Percentiles rank a stretch among this genome's conserved stretches.
phyloP scores from a whole-genome alignment of 306 rosid genomes.

The Trichosanthes cucumerina region DNA sequence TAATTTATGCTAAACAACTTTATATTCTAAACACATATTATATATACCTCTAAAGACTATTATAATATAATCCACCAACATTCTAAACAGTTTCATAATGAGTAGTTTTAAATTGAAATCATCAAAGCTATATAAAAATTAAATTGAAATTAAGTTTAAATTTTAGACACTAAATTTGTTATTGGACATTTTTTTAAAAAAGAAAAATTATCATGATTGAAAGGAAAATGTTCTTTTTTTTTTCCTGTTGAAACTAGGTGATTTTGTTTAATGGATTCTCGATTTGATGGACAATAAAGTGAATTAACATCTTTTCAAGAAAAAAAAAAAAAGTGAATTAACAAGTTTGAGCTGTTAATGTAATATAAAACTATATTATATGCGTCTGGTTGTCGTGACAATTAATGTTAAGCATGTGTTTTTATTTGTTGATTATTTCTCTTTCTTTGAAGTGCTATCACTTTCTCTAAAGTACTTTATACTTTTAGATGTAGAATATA shows the following conservation, averaged over 20 bases:
- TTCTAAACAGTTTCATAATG: too few species aligned
- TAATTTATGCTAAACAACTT: too few species aligned
- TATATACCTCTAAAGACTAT: too few species aligned
- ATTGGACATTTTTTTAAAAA: too few species aligned
- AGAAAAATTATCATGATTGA: background rate
- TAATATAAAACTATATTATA: background rate
- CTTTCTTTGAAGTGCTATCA: background rate
- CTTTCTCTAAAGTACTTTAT: background rate
- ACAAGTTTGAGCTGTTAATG: background rate
- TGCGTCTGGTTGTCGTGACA: background rate
- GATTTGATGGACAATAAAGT: background rate
- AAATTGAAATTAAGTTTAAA: too few species aligned
- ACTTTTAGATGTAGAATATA: background rate
- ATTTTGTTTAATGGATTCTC: background rate
- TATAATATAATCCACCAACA: too few species aligned
- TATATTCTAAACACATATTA: too few species aligned
- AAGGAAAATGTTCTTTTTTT: background rate
- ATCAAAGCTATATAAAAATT: too few species aligned
- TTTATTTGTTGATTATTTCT: background rate
- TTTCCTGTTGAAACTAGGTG: background rate
- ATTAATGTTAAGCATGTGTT: conserved; percentile 1
- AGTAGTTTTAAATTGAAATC: background rate
- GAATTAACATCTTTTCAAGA: too few species aligned
- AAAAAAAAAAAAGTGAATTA: background rate
- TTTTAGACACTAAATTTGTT: background rate